A percentile compares a stretch with the other conserved stretches of the same genome.
These are phyloP conservation scores for Boletus speciosus DNA, from an alignment of 768 basidiomycete genomes.

Conservation along the genomic window DNA sequence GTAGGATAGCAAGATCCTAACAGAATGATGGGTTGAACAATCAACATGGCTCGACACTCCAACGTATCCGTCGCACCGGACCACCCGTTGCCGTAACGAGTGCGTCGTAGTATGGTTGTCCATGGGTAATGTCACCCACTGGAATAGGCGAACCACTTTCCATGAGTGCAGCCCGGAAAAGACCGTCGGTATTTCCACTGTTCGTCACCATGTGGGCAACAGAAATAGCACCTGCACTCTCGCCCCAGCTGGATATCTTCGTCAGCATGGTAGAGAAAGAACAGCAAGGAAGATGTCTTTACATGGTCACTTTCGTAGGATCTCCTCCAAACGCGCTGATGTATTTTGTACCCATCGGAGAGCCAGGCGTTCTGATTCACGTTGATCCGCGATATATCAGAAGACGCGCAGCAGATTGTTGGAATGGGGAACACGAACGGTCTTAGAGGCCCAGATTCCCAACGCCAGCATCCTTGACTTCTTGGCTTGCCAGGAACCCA, in stretches of 20 bases:
- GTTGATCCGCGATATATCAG: background rate
- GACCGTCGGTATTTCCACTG: constrained; percentile 20
- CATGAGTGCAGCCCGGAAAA: constrained; percentile 35
- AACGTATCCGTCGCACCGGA: constrained; percentile 24
- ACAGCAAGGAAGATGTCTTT: background rate
- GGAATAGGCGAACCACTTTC: constrained; percentile 38
- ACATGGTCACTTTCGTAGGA: constrained; percentile 39
- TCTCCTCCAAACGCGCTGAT: constrained; percentile 60
- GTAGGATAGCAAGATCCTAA: no score
- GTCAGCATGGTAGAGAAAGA: background rate
- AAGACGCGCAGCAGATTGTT: background rate
- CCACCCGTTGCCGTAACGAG: constrained; percentile 32
- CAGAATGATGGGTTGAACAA: no score
- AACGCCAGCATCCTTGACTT: constrained; percentile 38
- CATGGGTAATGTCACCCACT: constrained; percentile 15
- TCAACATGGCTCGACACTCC: constrained; percentile 19
- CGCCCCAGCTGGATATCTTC: constrained; percentile 24
- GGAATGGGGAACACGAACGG: constrained; percentile 18
- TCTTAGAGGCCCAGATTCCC: constrained; percentile 52
- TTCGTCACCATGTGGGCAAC: constrained; percentile 31
- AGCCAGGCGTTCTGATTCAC: constrained; percentile 32
- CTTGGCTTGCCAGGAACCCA: constrained; percentile 41
- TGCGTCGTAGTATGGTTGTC: constrained; percentile 28
- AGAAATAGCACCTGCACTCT: constrained; percentile 38
- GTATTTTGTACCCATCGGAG: constrained; percentile 57